These are phyloP conservation scores for Rosa chinensis DNA, from an alignment of 306 rosid genomes.

Conservation along the genomic window DNA sequence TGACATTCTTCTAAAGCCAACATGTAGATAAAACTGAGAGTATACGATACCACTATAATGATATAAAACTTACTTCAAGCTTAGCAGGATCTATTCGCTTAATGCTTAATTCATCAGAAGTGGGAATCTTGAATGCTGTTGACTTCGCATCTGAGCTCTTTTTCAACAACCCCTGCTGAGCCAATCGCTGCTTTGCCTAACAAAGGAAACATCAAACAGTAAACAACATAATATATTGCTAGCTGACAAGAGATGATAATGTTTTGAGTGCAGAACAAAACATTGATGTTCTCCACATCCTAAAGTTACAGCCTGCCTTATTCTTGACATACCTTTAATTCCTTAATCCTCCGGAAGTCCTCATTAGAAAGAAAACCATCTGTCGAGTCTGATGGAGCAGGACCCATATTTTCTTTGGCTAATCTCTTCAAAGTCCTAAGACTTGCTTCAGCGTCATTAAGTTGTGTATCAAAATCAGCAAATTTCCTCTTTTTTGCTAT, in stretches of 20 bases:
- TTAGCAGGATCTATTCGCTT: constrained; percentile 74
- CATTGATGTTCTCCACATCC: not conserved
- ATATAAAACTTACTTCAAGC: constrained; percentile 65
- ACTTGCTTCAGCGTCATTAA: constrained; percentile 68
- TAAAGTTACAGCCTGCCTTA: not conserved
- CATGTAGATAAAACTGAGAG: constrained; percentile 13
- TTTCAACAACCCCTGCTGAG: constrained; percentile 64
- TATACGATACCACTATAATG: not conserved
- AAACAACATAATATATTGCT: constrained; percentile 6
- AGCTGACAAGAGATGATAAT: not conserved
- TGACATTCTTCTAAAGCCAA: constrained; percentile 12
- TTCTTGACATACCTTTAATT: constrained; percentile 50
- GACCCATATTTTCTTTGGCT: constrained; percentile 37
- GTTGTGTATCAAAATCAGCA: constrained; percentile 52
- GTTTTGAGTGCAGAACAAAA: not conserved
- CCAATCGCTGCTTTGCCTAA: constrained; percentile 68
- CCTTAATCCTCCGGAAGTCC: constrained; percentile 75
- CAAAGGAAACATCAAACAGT: constrained; percentile 25
- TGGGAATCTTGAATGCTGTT: constrained; percentile 43
- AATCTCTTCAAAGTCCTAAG: constrained; percentile 80
- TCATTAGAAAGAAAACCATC: constrained; percentile 90
- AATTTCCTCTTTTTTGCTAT: constrained; percentile 60
- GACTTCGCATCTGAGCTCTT: constrained; percentile 30
- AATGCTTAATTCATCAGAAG: constrained; percentile 54
- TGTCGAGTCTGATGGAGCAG: constrained; percentile 28